Conservation (phyloP, 345 rosid genomes). For the Salix exigua region DNA sequence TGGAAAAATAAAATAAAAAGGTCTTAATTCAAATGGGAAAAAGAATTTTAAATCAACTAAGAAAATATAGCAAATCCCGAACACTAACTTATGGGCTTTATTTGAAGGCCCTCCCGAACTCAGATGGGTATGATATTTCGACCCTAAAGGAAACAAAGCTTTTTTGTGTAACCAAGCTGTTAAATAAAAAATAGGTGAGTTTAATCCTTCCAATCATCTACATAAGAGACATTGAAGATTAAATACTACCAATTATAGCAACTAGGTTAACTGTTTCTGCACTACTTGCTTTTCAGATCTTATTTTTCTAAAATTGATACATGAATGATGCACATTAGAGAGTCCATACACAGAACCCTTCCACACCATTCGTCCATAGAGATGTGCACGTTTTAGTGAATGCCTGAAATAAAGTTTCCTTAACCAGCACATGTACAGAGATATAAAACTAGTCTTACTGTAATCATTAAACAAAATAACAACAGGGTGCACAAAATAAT, state of each 20-base stretch:
- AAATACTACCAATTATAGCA: not conserved
- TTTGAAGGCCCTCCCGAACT: too few relatives aligned
- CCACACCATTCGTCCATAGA: not conserved
- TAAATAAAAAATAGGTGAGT: slow-evolving; percentile 11
- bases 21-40: too few relatives aligned
- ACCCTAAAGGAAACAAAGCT: slow-evolving; percentile 22
- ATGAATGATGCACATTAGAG: not conserved
- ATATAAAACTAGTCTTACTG: not conserved
- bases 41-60: too few relatives aligned
- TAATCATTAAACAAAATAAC: not conserved
- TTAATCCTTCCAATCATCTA: not conserved
- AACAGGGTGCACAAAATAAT: not conserved
- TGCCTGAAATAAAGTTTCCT: not conserved
- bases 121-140: too few relatives aligned
- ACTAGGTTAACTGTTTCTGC: not conserved
- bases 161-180: slow-evolving; percentile 96
- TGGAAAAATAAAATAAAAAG: too few relatives aligned
- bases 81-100: too few relatives aligned
- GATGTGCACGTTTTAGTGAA: not conserved
- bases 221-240: not conserved
- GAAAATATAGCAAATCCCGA: too few relatives aligned
- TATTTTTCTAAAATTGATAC: not conserved
- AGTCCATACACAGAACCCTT: not conserved
- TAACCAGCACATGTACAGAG: not conserved
- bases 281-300: not conserved